These are phyloP conservation scores for Graphiopsis chlorocephala DNA, from an alignment of 2,329 filamentous ascomycete species.

Conservation along the genomic window DNA sequence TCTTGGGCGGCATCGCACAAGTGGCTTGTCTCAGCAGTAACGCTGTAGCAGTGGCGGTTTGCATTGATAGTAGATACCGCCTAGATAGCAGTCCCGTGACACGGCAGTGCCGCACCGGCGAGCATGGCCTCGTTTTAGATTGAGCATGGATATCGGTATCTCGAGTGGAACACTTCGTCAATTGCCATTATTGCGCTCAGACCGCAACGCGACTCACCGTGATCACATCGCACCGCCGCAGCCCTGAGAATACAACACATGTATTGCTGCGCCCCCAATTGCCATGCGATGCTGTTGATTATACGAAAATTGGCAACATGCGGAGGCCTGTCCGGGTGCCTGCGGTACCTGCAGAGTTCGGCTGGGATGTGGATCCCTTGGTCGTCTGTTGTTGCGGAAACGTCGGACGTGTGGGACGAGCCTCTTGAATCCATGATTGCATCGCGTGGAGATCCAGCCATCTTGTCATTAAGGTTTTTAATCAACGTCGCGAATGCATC, in stretches of 20 bases:
- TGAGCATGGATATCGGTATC: neutral
- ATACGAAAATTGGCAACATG: neutral
- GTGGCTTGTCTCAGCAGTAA: neutral
- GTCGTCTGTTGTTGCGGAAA: neutral
- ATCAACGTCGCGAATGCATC: neutral
- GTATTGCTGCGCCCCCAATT: neutral
- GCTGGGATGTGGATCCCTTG: neutral
- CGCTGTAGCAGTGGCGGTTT: neutral
- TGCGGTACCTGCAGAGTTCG: constrained; percentile 2
- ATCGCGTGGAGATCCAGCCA: neutral
- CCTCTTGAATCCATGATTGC: too few relatives aligned
- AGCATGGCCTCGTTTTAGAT: constrained; percentile 5
- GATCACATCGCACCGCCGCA: neutral
- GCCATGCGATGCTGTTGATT: neutral
- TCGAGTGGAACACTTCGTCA: neutral
- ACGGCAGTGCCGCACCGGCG: neutral
- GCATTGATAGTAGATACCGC: neutral
- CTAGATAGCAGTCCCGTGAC: neutral
- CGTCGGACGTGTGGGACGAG: neutral
- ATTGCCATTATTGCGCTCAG: neutral
- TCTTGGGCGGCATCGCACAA: neutral
- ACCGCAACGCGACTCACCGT: neutral
- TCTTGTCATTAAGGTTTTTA: neutral
- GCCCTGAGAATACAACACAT: neutral
- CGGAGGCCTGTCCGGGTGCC: neutral